phyloP scores from a whole-genome alignment of 257 asterid species.

The Knoxia roxburghii region DNA sequence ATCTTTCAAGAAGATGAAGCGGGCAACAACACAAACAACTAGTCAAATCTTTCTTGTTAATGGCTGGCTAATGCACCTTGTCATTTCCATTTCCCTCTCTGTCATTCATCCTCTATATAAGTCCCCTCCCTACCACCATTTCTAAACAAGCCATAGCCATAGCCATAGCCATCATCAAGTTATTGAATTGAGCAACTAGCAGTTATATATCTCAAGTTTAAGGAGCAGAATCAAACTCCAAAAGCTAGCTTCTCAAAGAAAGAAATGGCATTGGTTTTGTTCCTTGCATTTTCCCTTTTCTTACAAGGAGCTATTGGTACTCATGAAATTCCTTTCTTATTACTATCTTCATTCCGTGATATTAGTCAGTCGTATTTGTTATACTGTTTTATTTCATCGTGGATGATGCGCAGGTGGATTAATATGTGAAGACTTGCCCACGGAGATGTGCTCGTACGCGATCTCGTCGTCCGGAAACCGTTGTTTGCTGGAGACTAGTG shows the following conservation, averaged over 20 bases:
- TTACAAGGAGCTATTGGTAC: slow-evolving; percentile 31
- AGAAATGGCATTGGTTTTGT: slow-evolving; percentile 19
- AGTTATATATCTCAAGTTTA: no score
- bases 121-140: background rate
- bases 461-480: slow-evolving; percentile 27
- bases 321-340: no score
- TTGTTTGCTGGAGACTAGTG: slow-evolving; percentile 31
- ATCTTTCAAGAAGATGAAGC: background rate
- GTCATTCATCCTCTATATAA: slow-evolving; percentile 1
- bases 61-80: background rate
- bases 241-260: background rate
- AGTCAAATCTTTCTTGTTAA: background rate
- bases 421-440: slow-evolving; percentile 28
- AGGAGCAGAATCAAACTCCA: background rate
- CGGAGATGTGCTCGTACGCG: slow-evolving; percentile 30
- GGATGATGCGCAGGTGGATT: slow-evolving; percentile 19
- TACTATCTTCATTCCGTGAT: no score
- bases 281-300: slow-evolving; percentile 28
- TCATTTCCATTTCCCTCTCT: background rate
- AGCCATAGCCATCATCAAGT: background rate
- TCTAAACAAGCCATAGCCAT: background rate
- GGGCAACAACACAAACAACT: background rate
- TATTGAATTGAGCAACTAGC: background rate
- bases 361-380: no score
- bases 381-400: no score